These are phyloP conservation scores for Daedaleopsis nitida DNA, from an alignment of 768 basidiomycete species.

Conservation along the genomic window DNA sequence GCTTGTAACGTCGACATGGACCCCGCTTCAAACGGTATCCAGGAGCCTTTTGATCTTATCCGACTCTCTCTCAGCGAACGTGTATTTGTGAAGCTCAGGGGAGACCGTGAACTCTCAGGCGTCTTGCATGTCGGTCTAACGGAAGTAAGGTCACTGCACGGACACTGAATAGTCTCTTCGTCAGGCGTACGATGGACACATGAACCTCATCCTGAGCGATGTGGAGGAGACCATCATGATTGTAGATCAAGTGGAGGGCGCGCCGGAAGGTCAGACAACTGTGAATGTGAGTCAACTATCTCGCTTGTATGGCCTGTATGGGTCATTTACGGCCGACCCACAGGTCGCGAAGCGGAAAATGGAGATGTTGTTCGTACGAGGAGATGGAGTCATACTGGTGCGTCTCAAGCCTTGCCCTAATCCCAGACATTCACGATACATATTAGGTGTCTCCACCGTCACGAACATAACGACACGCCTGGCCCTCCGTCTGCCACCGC, in stretches of 20 bases:
- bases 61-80: conserved; percentile 95
- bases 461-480: conserved; percentile 35
- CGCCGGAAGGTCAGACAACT: conserved; percentile 53
- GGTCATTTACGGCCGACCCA: background rate
- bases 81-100: conserved; percentile 95
- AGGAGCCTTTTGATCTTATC: conserved; percentile 97
- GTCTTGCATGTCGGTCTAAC: conserved; percentile 78
- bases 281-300: conserved; percentile 55
- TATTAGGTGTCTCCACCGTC: conserved; percentile 78
- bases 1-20: conserved; percentile 52
- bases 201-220: conserved; percentile 97
- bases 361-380: conserved; percentile 98
- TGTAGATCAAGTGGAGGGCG: conserved; percentile 81
- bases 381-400: conserved; percentile 96
- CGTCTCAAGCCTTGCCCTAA: conserved; percentile 28
- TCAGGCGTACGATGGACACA: conserved; percentile 99
- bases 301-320: background rate
- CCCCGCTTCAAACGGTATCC: conserved; percentile 70
- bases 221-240: conserved; percentile 98
- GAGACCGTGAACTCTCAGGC: conserved; percentile 89
- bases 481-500: background rate
- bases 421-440: background rate
- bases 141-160: conserved; percentile 3
- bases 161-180: conserved; percentile 18
- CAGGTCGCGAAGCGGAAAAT: conserved; percentile 92